These are phyloP conservation scores for Avena sativa DNA, from an alignment of 176 grass and related monocot species.

Conservation along the genomic window DNA sequence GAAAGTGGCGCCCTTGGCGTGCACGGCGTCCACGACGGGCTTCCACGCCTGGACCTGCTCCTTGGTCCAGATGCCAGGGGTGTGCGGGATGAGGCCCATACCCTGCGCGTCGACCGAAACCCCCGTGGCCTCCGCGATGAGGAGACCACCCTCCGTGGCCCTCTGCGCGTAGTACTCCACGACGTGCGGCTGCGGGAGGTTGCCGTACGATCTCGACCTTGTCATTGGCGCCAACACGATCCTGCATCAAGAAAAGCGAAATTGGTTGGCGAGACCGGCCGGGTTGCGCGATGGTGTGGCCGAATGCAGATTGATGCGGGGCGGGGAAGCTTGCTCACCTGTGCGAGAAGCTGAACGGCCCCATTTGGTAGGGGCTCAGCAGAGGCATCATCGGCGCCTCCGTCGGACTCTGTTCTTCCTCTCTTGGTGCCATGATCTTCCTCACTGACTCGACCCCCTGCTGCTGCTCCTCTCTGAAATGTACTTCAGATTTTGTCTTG, in stretches of 20 bases:
- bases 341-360: constrained; percentile 53
- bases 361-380: constrained; percentile 48
- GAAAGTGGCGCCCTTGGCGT: constrained; percentile 66
- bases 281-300: too few relatives aligned
- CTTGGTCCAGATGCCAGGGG: constrained; percentile 66
- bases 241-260: constrained; percentile 39
- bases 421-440: background rate
- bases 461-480: background rate
- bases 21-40: constrained; percentile 60
- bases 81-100: constrained; percentile 35
- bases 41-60: constrained; percentile 80
- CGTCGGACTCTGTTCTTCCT: background rate
- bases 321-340: constrained; percentile 7
- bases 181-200: constrained; percentile 58
- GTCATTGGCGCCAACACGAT: constrained; percentile 68
- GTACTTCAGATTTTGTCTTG: background rate
- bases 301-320: background rate
- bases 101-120: constrained; percentile 59
- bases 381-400: constrained; percentile 36
- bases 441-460: background rate
- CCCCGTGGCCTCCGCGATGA: constrained; percentile 66
- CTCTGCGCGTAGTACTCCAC: constrained; percentile 66
- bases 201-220: constrained; percentile 64
- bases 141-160: constrained; percentile 52
- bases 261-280: background rate